These are phyloP conservation scores for Fusarium ramigenum DNA, from an alignment of 2,329 filamentous ascomycete species.

Conservation along the genomic window DNA sequence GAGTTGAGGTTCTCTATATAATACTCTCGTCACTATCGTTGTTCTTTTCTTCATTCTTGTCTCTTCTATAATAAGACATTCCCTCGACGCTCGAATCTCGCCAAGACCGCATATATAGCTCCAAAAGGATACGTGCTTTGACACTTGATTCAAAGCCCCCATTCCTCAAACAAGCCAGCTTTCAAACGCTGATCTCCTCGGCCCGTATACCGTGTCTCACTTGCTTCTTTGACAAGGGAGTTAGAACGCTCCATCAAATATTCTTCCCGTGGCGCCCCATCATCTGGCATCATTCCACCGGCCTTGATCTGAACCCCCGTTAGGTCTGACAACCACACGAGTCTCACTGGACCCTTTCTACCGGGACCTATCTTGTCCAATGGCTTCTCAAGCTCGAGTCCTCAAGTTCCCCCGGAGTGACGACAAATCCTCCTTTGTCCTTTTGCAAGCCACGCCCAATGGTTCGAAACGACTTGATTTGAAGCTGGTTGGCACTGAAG, in stretches of 20 bases:
- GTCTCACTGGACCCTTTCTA: not conserved
- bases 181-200: conserved; percentile 21
- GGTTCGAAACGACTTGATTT: conserved; percentile 67
- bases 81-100: not conserved
- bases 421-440: conserved; percentile 61
- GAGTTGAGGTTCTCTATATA: not conserved
- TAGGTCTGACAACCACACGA: conserved; percentile 1
- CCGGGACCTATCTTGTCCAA: conserved; percentile 14
- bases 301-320: conserved; percentile 19
- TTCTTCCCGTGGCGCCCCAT: conserved; percentile 13
- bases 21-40: not conserved
- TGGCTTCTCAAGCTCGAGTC: conserved; percentile 49
- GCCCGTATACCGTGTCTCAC: conserved; percentile 36
- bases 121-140: not conserved
- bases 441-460: conserved; percentile 66
- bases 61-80: not conserved
- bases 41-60: not conserved
- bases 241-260: conserved; percentile 15
- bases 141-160: conserved; percentile 11
- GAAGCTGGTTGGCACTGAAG: conserved; percentile 74
- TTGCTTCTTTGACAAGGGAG: conserved; percentile 8
- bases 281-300: conserved; percentile 31
- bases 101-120: not conserved
- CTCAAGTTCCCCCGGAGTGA: conserved; percentile 68
- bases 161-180: conserved; percentile 30